Percentiles rank a stretch among this genome's conserved stretches.
Conservation (phyloP, 2,329 filamentous ascomycete species). For the Fusarium protoensiforme region DNA sequence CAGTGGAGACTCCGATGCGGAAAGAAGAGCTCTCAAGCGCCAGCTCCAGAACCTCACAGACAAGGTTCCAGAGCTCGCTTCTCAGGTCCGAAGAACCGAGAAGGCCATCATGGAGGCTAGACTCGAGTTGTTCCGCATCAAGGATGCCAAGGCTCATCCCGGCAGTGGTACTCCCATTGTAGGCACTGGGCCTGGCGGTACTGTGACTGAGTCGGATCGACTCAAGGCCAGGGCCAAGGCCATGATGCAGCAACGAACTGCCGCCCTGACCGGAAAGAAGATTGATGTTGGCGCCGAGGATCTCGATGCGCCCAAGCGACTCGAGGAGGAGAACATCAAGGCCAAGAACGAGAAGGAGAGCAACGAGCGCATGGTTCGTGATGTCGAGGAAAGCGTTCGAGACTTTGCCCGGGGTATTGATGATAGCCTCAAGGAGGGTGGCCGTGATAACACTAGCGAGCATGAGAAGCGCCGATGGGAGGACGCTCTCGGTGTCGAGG, state of each 20-base stretch:
- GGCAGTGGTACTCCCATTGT: slow-evolving; percentile 83
- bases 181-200: slow-evolving; percentile 90
- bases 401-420: slow-evolving; percentile 89
- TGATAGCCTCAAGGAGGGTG: slow-evolving; percentile 85
- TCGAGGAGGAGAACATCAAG: slow-evolving; percentile 88
- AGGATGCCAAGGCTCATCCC: slow-evolving; percentile 92
- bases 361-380: slow-evolving; percentile 95
- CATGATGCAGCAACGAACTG: slow-evolving; percentile 98
- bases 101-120: slow-evolving; percentile 92
- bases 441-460: slow-evolving; percentile 79
- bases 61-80: slow-evolving; percentile 90
- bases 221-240: slow-evolving; percentile 95
- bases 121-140: slow-evolving; percentile 91
- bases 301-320: slow-evolving; percentile 80
- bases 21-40: slow-evolving; percentile 85
- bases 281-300: slow-evolving; percentile 76
- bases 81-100: slow-evolving; percentile 89
- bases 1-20: slow-evolving; percentile 85
- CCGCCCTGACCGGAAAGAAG: slow-evolving; percentile 89
- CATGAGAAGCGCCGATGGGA: slow-evolving; percentile 96
- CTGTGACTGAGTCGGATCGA: slow-evolving; percentile 91
- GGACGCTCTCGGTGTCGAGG: slow-evolving; percentile 93
- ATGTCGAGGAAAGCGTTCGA: slow-evolving; percentile 95
- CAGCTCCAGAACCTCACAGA: slow-evolving; percentile 91
- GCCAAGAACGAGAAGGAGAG: slow-evolving; percentile 88